Percentiles rank a stretch among this genome's conserved stretches.
Evolutionary conservation across 768 basidiomycete species (phyloP).

Genomic region (Brasilioporus rufonigricans): DNA sequence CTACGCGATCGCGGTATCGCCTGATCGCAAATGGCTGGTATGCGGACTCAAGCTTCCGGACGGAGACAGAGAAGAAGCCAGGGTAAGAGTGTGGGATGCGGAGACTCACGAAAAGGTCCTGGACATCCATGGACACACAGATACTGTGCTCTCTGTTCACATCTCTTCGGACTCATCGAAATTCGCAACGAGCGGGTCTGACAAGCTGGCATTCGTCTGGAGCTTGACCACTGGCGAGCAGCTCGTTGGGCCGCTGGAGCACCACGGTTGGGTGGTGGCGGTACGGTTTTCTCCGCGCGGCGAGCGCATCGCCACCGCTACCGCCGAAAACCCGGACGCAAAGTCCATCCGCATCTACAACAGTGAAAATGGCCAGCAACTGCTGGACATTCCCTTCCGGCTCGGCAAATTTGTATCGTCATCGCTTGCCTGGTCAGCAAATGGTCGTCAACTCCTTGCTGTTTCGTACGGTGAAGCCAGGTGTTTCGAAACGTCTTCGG

Average conservation of each 20-base stretch:
- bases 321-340: neutral
- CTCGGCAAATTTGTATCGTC: neutral
- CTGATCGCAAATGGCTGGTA: neutral
- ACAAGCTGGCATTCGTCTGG: neutral
- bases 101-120: neutral
- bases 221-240: neutral
- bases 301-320: slow-evolving; percentile 1
- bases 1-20: neutral
- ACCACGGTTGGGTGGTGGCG: neutral
- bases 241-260: neutral
- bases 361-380: neutral
- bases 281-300: slow-evolving; percentile 2
- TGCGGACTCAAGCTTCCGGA: neutral
- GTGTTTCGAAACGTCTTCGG: neutral
- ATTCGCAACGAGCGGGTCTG: neutral
- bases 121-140: neutral
- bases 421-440: neutral
- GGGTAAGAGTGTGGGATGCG: neutral
- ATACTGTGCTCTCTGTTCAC: neutral
- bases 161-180: neutral
- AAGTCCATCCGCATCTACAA: slow-evolving; percentile 1
- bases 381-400: neutral
- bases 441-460: neutral
- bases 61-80: neutral
- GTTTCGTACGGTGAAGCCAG: neutral